phyloP scores from a whole-genome alignment of 768 basidiomycete species.

The Tulasnella sp. region DNA sequence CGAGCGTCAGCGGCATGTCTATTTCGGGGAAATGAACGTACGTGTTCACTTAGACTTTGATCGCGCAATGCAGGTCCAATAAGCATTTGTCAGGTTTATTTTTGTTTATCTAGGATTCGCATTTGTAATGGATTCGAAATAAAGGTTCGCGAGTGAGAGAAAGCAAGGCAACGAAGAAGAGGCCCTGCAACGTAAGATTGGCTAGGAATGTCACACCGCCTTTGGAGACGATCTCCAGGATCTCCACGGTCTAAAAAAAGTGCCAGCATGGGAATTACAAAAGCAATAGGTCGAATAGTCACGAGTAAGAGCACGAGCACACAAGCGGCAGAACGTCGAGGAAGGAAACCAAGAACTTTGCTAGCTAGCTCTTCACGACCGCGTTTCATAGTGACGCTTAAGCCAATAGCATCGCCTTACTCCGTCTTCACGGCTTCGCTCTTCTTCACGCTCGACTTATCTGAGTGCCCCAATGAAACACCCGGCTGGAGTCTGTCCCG shows the following conservation, averaged over 20 bases:
- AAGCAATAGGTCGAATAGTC: background rate
- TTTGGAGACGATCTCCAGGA: background rate
- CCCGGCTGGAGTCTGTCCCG: constrained; percentile 74
- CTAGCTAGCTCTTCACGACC: background rate
- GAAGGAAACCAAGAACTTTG: background rate
- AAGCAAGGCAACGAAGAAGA: background rate
- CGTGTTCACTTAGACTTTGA: background rate
- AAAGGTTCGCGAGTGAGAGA: background rate
- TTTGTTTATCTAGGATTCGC: background rate
- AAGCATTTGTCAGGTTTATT: background rate
- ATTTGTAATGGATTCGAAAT: background rate
- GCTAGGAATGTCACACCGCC: background rate
- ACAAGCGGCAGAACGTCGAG: background rate
- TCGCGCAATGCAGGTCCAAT: no score
- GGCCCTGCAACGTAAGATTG: background rate
- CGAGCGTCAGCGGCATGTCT: background rate
- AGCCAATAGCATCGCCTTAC: background rate
- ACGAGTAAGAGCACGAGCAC: background rate
- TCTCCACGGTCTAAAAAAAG: background rate
- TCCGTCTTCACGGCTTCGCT: background rate
- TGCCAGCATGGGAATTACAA: background rate
- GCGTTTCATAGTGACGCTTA: background rate
- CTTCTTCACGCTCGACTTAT: constrained; percentile 27
- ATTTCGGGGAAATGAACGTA: background rate
- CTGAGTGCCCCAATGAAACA: constrained; percentile 80